Percentiles rank a stretch among this genome's conserved stretches.
phyloP scores from a whole-genome alignment of 140 eudicot genomes.

The Cichorium intybus region DNA sequence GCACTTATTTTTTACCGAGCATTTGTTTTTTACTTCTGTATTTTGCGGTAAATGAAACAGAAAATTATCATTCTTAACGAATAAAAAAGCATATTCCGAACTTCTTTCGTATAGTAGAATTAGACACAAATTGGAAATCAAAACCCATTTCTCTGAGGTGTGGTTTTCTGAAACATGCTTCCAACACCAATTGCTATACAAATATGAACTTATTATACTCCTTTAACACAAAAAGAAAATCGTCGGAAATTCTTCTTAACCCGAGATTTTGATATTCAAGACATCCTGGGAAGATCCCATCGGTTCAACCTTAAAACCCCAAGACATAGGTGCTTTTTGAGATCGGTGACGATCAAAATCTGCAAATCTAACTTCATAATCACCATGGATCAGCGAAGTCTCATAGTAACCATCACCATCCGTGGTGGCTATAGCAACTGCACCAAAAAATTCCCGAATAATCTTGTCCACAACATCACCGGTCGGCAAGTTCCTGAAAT shows the following conservation, averaged over 20 bases:
- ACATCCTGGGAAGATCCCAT: slow-evolving; percentile 1
- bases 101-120: too few relatives aligned
- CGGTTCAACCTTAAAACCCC: slow-evolving; percentile 17
- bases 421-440: slow-evolving; percentile 26
- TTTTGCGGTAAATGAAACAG: too few relatives aligned
- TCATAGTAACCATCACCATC: slow-evolving; percentile 49
- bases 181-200: too few relatives aligned
- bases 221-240: too few relatives aligned
- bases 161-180: too few relatives aligned
- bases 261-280: slow-evolving; percentile 3
- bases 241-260: neutral
- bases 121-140: too few relatives aligned
- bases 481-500: slow-evolving; percentile 50
- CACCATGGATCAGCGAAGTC: slow-evolving; percentile 46
- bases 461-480: slow-evolving; percentile 63
- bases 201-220: neutral
- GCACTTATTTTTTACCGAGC: too few relatives aligned
- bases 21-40: too few relatives aligned
- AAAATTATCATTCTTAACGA: too few relatives aligned
- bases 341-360: neutral
- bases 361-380: slow-evolving; percentile 37
- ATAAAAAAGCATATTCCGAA: too few relatives aligned
- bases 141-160: too few relatives aligned
- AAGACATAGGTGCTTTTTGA: neutral
- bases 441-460: slow-evolving; percentile 6